A percentile compares a stretch with the other conserved stretches of the same genome.
These are phyloP conservation scores for Schizosaccharomyces cryophilus DNA, from an alignment of 805 yeast genomes.

Conservation along the genomic window DNA sequence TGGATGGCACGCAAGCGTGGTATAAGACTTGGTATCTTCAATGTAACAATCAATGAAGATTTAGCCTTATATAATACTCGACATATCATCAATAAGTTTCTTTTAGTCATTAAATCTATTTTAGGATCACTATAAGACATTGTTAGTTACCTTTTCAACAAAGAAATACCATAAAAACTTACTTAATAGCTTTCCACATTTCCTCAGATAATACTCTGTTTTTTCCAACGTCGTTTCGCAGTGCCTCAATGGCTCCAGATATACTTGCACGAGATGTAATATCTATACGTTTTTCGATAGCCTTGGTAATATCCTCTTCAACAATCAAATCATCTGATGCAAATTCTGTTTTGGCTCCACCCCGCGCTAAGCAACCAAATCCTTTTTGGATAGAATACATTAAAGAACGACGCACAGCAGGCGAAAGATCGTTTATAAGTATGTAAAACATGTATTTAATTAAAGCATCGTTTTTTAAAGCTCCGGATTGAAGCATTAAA, in stretches of 20 bases:
- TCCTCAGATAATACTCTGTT: constrained; percentile 30
- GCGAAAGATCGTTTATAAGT: constrained; percentile 30
- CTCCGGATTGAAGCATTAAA: constrained; percentile 51
- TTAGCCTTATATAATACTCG: constrained; percentile 39
- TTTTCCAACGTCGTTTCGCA: constrained; percentile 35
- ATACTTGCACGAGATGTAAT: constrained; percentile 38
- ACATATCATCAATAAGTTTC: constrained; percentile 38
- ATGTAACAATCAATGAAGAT: constrained; percentile 33
- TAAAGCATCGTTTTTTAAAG: constrained; percentile 37
- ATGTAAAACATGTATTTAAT: constrained; percentile 37
- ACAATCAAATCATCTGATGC: constrained; percentile 4
- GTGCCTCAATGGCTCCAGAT: constrained; percentile 19
- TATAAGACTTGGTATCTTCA: constrained; percentile 38
- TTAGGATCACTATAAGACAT: constrained; percentile 22
- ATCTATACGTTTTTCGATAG: constrained; percentile 24
- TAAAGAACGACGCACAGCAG: constrained; percentile 26
- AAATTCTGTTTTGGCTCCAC: constrained; percentile 18
- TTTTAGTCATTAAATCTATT: constrained; percentile 31
- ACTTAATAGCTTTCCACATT: constrained; percentile 38
- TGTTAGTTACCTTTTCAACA: not conserved
- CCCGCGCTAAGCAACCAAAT: constrained; percentile 41
- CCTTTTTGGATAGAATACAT: constrained; percentile 24
- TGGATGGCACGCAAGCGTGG: constrained; percentile 38
- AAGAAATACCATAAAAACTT: not conserved
- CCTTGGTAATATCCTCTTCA: constrained; percentile 2